Conservation (phyloP, 108 stramenopile species). For the Hondaea fermentalgiana region DNA sequence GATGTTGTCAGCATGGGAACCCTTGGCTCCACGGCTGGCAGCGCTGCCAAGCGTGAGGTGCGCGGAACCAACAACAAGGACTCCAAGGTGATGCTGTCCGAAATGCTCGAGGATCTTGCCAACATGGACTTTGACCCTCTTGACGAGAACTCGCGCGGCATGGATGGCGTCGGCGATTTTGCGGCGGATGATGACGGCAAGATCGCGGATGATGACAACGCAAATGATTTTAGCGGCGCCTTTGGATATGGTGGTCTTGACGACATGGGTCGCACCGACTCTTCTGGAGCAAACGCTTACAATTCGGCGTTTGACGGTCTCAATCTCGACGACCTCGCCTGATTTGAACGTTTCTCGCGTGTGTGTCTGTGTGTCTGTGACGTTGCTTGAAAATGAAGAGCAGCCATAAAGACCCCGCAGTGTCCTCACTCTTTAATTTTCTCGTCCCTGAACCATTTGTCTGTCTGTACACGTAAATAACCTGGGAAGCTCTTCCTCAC, state of each 20-base stretch:
- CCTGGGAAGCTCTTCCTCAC: too few species aligned
- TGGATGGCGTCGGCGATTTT: too few species aligned
- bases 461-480: too few species aligned
- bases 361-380: neutral
- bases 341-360: neutral
- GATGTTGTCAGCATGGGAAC: neutral
- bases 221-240: neutral
- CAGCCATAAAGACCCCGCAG: neutral
- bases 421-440: too few species aligned
- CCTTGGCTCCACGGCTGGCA: neutral
- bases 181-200: neutral
- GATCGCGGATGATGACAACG: neutral
- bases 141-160: neutral
- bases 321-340: neutral
- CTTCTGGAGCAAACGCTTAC: neutral
- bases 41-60: neutral
- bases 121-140: constrained; percentile 15
- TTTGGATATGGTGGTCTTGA: neutral
- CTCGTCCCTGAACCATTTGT: too few species aligned
- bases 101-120: constrained; percentile 4
- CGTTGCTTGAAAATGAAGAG: neutral
- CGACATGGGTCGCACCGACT: neutral
- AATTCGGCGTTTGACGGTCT: neutral
- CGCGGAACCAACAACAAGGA: neutral
- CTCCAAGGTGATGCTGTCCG: neutral